Base-by-base conservation (phyloP, 495 filamentous ascomycete genomes). In the Penicillium riverlandense region DNA sequence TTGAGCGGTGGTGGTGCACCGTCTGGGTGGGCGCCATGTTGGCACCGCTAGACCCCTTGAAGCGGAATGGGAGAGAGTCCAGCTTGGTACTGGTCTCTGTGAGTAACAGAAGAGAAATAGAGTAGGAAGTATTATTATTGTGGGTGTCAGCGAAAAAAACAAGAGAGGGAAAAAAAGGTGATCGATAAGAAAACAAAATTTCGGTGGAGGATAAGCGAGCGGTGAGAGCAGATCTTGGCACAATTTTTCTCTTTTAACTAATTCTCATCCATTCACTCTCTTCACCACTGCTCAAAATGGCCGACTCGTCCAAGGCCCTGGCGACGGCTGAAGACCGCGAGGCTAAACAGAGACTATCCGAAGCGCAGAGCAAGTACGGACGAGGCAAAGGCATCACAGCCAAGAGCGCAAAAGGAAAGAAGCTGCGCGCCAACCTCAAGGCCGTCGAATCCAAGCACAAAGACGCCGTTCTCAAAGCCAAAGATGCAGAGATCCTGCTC, bases 401-500 rank as follows among this genome's bases (percentile, higher is more conserved):
- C n/a, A 69, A 74, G 42, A 66, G 48, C 10, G 60, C 83, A 31
- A 84, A 77, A 50, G 90, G 97, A 72, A 95, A 88, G 73, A 98
- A 96, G 57, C 71, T 96, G 30, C 82, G 88, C 30, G 77, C 79
- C 4, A 95, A 86, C 53, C 71, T 98, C 5, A 80, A 78, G 49
- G 71, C 70, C 11, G 74, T 96, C 38, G 92, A 98, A 56, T 67
- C 66, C 38, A 90, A 87, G 59, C 90, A 90, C 65, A 79, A 90
- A 61, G 76, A 82, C 55, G 90, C 90, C 2, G 66, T 84, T 0
- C 62, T 92, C 8, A 81, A 82, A 59, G 87, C 91, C 6, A 88
- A 90, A 59, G 90, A 97, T 80, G 88, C 90, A 6, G 94, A 97
- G 70, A 95, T 97, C 48, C 72, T 98, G 36, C 78, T 91, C 32